These are phyloP conservation scores for Massospora cicadina DNA, from an alignment of 371 early-diverging fungal species.

Conservation along the genomic window DNA sequence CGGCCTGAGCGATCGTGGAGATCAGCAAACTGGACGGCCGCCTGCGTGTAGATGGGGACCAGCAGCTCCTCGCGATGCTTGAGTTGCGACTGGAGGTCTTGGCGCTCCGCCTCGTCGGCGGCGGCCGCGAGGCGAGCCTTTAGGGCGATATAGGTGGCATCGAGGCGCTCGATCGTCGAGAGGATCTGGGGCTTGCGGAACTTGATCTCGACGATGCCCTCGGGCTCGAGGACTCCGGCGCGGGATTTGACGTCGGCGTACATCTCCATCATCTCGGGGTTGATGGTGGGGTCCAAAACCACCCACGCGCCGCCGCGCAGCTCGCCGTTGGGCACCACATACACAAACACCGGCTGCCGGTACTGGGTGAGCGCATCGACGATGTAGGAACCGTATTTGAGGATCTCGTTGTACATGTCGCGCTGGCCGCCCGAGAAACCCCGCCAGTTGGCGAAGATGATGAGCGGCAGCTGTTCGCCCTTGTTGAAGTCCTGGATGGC, in stretches of 20 bases:
- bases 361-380: conserved; percentile 89
- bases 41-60: conserved; percentile 78
- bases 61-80: conserved; percentile 71
- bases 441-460: conserved; percentile 99
- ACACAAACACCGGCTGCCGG: conserved; percentile 95
- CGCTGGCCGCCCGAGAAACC: conserved; percentile 98
- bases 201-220: conserved; percentile 98
- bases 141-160: conserved; percentile 34
- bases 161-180: conserved; percentile 83
- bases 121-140: conserved; percentile 23
- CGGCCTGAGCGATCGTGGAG: conserved; percentile 93
- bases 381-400: conserved; percentile 95
- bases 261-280: conserved; percentile 95
- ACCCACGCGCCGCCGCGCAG: conserved; percentile 99
- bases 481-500: conserved; percentile 96
- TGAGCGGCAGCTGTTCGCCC: conserved; percentile 92
- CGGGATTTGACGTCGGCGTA: conserved; percentile 82
- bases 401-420: conserved; percentile 95
- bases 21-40: conserved; percentile 93
- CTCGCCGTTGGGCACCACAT: conserved; percentile 87
- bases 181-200: conserved; percentile 84
- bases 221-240: conserved; percentile 95
- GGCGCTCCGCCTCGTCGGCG: conserved; percentile 21
- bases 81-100: conserved; percentile 43
- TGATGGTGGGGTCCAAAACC: conserved; percentile 95